Percentiles rank a stretch among this genome's conserved stretches.
Conservation (phyloP, 1,284 basidiomycete genomes). For the Cystobasidium pallidum region DNA sequence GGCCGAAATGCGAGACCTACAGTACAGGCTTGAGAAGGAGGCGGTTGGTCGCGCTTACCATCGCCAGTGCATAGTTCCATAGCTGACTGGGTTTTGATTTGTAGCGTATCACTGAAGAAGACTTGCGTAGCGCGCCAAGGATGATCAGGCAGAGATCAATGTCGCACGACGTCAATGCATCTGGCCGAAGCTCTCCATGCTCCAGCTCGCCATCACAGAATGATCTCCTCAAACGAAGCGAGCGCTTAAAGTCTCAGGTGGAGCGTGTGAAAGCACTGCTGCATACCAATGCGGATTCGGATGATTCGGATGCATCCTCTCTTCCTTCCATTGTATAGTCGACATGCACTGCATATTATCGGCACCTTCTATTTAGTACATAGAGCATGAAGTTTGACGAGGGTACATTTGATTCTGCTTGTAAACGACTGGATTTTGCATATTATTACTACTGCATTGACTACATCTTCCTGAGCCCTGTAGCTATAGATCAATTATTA, state of each 20-base stretch:
- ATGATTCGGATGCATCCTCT: slow-evolving; percentile 34
- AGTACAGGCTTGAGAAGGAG: slow-evolving; percentile 31
- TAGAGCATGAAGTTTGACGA: not conserved
- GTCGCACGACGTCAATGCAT: slow-evolving; percentile 25
- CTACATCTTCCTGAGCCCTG: slow-evolving; percentile 4
- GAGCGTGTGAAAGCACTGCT: slow-evolving; percentile 40
- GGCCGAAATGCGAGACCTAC: slow-evolving; percentile 36
- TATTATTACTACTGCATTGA: slow-evolving; percentile 5
- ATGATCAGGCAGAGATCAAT: slow-evolving; percentile 7
- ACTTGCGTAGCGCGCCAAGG: not conserved
- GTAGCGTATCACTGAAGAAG: slow-evolving; percentile 34
- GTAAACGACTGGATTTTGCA: not conserved
- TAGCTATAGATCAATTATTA: slow-evolving; percentile 15
- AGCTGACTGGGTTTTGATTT: not conserved
- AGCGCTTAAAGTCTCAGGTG: slow-evolving; percentile 22
- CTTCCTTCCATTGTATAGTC: not conserved
- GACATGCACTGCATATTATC: not conserved
- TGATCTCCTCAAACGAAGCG: slow-evolving; percentile 16
- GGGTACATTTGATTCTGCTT: not conserved
- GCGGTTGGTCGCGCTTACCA: slow-evolving; percentile 12
- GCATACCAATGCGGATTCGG: slow-evolving; percentile 18
- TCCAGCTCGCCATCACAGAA: slow-evolving; percentile 2
- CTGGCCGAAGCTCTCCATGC: slow-evolving; percentile 8
- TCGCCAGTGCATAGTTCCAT: not conserved
- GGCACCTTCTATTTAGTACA: not conserved